Conservation (phyloP, 495 filamentous ascomycete genomes). For the Hypoxylon fuscum region DNA sequence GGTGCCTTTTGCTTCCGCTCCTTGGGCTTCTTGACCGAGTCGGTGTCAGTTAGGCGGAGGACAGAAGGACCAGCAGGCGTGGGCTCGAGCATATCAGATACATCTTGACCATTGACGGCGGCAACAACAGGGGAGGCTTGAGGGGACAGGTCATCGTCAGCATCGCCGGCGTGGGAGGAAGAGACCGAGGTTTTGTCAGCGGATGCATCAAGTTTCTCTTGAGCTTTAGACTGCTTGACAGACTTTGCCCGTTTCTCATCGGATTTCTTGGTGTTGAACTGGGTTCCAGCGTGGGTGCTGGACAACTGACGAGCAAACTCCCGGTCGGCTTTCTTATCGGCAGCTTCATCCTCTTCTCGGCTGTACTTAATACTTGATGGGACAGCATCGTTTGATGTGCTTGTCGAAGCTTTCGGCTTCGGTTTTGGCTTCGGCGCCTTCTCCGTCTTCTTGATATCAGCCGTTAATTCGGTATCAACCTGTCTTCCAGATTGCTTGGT, state of each 20-base stretch:
- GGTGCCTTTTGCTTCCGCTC: constrained; percentile 66
- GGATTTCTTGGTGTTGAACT: constrained; percentile 63
- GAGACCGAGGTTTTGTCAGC: constrained; percentile 58
- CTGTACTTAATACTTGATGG: constrained; percentile 30
- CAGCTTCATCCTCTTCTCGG: constrained; percentile 37
- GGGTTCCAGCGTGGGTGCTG: constrained; percentile 70
- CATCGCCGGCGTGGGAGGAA: constrained; percentile 82
- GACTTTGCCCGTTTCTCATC: constrained; percentile 67
- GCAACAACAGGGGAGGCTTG: constrained; percentile 65
- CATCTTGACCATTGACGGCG: constrained; percentile 65
- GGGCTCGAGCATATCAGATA: constrained; percentile 89
- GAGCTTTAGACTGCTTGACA: constrained; percentile 64
- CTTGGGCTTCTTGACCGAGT: constrained; percentile 66
- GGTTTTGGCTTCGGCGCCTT: constrained; percentile 40
- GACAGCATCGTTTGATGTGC: constrained; percentile 24
- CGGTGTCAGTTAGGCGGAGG: constrained; percentile 75
- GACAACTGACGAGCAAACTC: constrained; percentile 78
- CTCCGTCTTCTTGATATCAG: constrained; percentile 43
- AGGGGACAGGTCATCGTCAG: constrained; percentile 80
- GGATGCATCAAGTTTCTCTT: constrained; percentile 47
- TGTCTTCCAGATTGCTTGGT: constrained; percentile 44
- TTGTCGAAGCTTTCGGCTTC: constrained; percentile 39
- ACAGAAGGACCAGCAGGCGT: constrained; percentile 73
- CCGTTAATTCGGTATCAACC: constrained; percentile 44
- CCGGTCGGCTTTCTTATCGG: constrained; percentile 68